Conservation (phyloP, 331 rosid species). For the Acacia concinna region DNA sequence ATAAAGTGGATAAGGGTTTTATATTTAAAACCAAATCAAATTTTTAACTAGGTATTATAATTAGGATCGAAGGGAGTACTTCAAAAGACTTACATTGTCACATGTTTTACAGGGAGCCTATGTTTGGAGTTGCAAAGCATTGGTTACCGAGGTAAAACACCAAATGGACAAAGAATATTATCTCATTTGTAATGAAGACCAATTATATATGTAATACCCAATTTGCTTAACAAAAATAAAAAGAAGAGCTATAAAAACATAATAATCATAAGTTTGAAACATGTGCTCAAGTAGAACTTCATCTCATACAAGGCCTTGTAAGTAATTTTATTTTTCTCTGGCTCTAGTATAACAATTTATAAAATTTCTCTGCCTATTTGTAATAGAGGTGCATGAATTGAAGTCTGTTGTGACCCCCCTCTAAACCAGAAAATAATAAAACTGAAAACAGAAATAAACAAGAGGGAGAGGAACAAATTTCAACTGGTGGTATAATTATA, state of each 20-base stretch:
- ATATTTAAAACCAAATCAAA: no score
- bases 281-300: conserved; percentile 18
- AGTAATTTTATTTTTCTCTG: conserved; percentile 10
- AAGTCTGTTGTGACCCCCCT: no score
- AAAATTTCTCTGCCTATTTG: background rate
- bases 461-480: no score
- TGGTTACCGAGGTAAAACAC: conserved; percentile 81
- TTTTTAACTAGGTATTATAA: no score
- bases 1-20: no score
- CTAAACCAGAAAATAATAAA: no score
- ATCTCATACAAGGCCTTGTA: background rate
- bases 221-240: background rate
- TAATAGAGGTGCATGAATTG: conserved; percentile 1
- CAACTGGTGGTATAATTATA: no score
- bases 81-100: conserved; percentile 27
- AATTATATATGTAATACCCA: background rate
- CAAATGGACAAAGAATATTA: conserved; percentile 5
- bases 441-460: no score
- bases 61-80: no score
- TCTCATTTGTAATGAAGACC: background rate
- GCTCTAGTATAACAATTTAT: background rate
- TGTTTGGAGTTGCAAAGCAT: conserved; percentile 92
- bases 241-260: background rate
- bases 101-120: conserved; percentile 78
- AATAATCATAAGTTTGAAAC: background rate